Conservation (phyloP, 352 stramenopile species). For the Blastocystis sp. region DNA sequence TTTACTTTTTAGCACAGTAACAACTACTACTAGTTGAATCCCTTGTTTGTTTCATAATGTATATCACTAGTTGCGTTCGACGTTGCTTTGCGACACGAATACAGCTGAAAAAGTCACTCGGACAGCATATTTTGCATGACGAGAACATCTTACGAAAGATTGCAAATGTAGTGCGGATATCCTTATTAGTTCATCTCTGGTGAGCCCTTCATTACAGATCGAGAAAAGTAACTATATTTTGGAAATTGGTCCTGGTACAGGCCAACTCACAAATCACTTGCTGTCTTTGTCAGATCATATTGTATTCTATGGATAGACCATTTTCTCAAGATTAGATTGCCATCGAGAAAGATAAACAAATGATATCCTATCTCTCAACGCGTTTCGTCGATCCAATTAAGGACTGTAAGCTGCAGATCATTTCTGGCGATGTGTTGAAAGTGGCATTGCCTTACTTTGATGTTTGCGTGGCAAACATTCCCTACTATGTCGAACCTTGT, state of each 20-base stretch:
- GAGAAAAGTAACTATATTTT: not conserved
- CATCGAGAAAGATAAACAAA: constrained; percentile 15
- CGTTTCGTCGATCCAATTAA: not conserved
- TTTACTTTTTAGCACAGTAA: constrained; percentile 35
- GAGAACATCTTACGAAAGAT: constrained; percentile 17
- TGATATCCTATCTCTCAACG: not conserved
- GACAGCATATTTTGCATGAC: constrained; percentile 31
- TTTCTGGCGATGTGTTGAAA: constrained; percentile 5
- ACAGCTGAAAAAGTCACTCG: constrained; percentile 48
- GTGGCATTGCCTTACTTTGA: not conserved
- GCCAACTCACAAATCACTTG: constrained; percentile 41
- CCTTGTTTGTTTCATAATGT: constrained; percentile 23
- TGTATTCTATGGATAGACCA: not conserved
- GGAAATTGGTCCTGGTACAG: constrained; percentile 35
- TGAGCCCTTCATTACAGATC: not conserved
- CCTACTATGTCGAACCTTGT: constrained; percentile 1
- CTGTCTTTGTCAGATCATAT: not conserved
- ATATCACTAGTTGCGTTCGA: not conserved
- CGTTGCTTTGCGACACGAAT: not conserved
- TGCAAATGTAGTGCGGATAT: not conserved
- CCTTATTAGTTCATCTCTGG: not conserved
- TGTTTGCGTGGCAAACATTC: constrained; percentile 31
- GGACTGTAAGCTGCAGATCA: not conserved
- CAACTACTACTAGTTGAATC: not conserved
- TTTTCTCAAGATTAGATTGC: not conserved